Conservation (phyloP, 148 eudicot genomes). For the Rhododendron vialii region DNA sequence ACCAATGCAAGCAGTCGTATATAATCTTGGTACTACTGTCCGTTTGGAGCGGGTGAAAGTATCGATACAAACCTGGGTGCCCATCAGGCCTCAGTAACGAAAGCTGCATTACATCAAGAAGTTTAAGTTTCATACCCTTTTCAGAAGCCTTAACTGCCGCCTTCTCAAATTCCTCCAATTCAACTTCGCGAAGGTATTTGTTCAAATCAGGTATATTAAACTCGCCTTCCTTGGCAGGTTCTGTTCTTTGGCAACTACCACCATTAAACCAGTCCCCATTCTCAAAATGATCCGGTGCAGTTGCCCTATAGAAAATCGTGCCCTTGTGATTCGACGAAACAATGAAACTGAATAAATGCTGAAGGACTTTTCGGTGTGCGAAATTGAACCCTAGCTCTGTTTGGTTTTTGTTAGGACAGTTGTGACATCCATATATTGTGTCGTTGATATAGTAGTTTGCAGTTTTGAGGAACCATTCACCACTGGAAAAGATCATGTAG, state of each 20-base stretch:
- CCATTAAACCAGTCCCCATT: constrained; percentile 63
- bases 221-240: constrained; percentile 52
- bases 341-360: constrained; percentile 31
- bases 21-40: constrained; percentile 26
- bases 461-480: constrained; percentile 51
- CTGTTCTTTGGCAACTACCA: constrained; percentile 46
- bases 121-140: constrained; percentile 47
- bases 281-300: constrained; percentile 75
- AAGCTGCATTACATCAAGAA: constrained; percentile 53
- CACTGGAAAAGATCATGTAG: constrained; percentile 52
- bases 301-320: constrained; percentile 40
- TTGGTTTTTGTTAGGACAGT: constrained; percentile 31
- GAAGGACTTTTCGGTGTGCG: constrained; percentile 43
- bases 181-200: constrained; percentile 38
- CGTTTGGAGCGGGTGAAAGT: constrained; percentile 39
- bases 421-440: constrained; percentile 37
- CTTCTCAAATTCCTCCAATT: constrained; percentile 49
- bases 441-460: constrained; percentile 42
- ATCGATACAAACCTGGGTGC: constrained; percentile 68
- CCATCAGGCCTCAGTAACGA: constrained; percentile 72
- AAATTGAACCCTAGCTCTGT: constrained; percentile 37
- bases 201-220: constrained; percentile 29
- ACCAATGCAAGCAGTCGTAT: constrained; percentile 75
- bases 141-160: constrained; percentile 32
- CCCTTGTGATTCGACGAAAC: constrained; percentile 41